Evolutionary conservation across 2,329 filamentous ascomycete genomes (phyloP), one percentile per base, ranked within the genome.

Genomic region (Trichoderma sp.): DNA sequence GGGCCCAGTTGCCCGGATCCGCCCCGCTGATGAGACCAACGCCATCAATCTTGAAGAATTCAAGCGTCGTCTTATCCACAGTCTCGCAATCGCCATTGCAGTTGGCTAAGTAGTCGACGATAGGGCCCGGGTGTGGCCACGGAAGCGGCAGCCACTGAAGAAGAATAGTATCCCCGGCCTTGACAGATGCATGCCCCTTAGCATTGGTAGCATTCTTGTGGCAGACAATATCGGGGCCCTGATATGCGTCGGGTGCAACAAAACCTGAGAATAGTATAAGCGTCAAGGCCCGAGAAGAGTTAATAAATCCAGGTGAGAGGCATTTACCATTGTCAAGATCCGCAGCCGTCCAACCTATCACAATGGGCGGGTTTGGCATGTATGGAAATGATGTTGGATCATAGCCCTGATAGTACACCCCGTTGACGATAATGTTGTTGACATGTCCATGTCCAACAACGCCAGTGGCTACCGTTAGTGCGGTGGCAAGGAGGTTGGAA

Each of bases 141-240:
- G 87, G 87, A 88, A 88, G 89, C 2, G 81, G 81, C 71, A 84
- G 85, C 88, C 88, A 89, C 77, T 86, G 83, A 60, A 89, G 81
- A 33, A 85, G 84, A 76, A 89, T 81, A 65, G 81, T 81, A 76
- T 85, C 84, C 35, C 88, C 88, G 3, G 88, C 87, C 5, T 82
- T 79, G 50, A 89, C 83, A 14, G 82, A 80, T 7, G 86, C 85
- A 67, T 84, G 83, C 4, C 83, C 83, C 27, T 82, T 80, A 1
- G 83, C 87, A 18, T 86, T 83, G 3, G 81, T 83, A 8, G 84
- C 84, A 12, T 82, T 80, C 21, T 82, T 83, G 80, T 89, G 87
- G 80, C 88, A 89, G 80, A 87, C 85, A 77, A 89, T 89, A 68
- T 88, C 86, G 1, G 83, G 78, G 53, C 77, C 79, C 21, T 76